phyloP scores from a whole-genome alignment of 2,329 filamentous ascomycete genomes.

The Penicillium concentricum region DNA sequence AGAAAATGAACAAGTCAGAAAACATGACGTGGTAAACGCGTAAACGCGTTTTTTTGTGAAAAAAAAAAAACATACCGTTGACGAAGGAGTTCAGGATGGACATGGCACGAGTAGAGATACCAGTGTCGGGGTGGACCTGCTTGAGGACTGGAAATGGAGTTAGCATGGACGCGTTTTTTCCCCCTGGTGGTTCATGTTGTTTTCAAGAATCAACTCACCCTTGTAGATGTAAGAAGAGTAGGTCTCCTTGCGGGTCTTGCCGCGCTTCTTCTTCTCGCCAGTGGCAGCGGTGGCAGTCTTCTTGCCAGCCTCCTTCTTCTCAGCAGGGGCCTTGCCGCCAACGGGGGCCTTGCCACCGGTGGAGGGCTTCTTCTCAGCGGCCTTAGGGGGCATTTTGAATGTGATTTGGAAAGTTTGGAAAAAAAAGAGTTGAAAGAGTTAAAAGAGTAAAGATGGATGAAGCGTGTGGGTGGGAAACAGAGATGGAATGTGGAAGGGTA shows the following conservation, averaged over 20 bases:
- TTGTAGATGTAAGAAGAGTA: conserved; percentile 99
- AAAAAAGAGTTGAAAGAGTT: conserved; percentile 23
- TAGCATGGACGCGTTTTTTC: conserved; percentile 5
- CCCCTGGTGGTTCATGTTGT: neutral
- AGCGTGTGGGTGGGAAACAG: conserved; percentile 30
- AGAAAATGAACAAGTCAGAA: conserved; percentile 7
- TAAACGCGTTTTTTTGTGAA: neutral
- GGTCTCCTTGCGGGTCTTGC: conserved; percentile 99
- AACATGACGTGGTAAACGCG: neutral
- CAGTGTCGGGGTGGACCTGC: conserved; percentile 99
- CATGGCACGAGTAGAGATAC: conserved; percentile 99
- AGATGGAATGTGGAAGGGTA: conserved; percentile 37
- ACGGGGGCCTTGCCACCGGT: conserved; percentile 88
- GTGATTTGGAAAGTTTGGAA: conserved; percentile 24
- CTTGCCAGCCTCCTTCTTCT: conserved; percentile 99
- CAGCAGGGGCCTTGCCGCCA: conserved; percentile 72
- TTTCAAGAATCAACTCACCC: conserved; percentile 60
- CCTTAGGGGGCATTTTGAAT: conserved; percentile 92
- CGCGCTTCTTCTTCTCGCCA: conserved; percentile 99
- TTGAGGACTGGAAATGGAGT: conserved; percentile 73
- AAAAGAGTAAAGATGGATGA: conserved; percentile 31
- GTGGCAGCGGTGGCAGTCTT: conserved; percentile 83
- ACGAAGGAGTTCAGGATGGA: conserved; percentile 99
- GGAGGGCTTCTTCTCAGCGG: conserved; percentile 95
- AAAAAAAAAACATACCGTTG: conserved; percentile 68